Conservation (phyloP, 352 stramenopile genomes). For the Globisporangium echinulatum region DNA sequence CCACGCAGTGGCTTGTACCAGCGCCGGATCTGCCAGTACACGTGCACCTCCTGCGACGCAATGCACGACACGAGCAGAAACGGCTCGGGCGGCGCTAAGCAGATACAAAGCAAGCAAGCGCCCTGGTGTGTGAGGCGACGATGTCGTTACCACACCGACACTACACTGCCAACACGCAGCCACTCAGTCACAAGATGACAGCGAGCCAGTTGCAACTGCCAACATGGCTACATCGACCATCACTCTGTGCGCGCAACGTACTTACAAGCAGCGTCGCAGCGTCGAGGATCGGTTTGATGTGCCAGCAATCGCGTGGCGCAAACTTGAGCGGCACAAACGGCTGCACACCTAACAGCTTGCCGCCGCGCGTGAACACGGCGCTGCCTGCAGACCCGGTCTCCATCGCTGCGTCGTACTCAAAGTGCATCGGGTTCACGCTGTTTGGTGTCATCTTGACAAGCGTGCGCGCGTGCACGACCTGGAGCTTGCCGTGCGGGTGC, state of each 20-base stretch:
- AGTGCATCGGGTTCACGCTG: slow-evolving; percentile 39
- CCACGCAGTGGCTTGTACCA: slow-evolving; percentile 34
- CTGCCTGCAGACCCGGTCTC: slow-evolving; percentile 33
- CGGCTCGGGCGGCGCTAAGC: slow-evolving; percentile 41
- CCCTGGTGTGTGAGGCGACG: not conserved
- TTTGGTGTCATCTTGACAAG: slow-evolving; percentile 38
- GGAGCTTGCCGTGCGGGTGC: slow-evolving; percentile 48
- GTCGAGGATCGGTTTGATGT: slow-evolving; percentile 51
- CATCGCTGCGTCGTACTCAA: slow-evolving; percentile 38
- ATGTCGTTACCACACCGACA: not conserved
- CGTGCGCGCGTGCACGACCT: slow-evolving; percentile 33
- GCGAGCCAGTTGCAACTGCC: not conserved
- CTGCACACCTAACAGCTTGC: slow-evolving; percentile 53
- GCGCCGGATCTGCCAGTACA: slow-evolving; percentile 53
- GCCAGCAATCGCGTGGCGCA: slow-evolving; percentile 26
- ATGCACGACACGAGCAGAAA: slow-evolving; percentile 50
- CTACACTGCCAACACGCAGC: too few relatives aligned
- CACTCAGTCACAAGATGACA: too few relatives aligned
- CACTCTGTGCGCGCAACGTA: slow-evolving; percentile 27
- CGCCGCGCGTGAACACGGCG: slow-evolving; percentile 49
- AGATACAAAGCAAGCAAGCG: too few relatives aligned
- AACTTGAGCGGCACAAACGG: slow-evolving; percentile 31
- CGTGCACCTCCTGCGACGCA: slow-evolving; percentile 29
- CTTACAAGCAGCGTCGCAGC: slow-evolving; percentile 40
- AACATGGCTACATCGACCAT: not conserved